These are phyloP conservation scores for Closterium sp. DNA, from an alignment of 139 green algal species.

Conservation along the genomic window DNA sequence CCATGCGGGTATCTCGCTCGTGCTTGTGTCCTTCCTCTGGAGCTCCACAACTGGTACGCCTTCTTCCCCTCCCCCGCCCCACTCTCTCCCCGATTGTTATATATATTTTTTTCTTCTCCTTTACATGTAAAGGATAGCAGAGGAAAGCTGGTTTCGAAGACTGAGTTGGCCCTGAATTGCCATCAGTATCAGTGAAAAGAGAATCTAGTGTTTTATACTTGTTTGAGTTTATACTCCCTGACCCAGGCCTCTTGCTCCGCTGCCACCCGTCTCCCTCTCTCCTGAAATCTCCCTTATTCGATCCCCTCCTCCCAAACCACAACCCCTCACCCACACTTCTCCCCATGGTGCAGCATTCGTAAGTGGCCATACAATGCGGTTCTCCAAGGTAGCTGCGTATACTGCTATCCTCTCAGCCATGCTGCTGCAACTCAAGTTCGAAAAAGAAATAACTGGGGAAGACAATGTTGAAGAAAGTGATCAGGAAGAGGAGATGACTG, in stretches of 20 bases:
- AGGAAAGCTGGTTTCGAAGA: too few relatives aligned
- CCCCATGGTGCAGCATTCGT: background rate
- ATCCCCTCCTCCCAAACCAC: background rate
- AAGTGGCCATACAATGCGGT: background rate
- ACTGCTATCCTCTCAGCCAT: background rate
- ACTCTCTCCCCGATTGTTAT: too few relatives aligned
- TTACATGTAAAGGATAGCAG: too few relatives aligned
- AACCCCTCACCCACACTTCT: background rate
- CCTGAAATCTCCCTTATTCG: too few relatives aligned
- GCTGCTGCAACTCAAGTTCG: background rate
- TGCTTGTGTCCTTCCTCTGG: background rate
- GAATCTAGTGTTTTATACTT: too few relatives aligned
- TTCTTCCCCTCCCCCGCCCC: too few relatives aligned
- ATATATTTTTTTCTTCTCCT: too few relatives aligned
- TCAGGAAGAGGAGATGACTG: background rate
- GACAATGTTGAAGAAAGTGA: background rate
- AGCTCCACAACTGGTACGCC: conserved; percentile 1
- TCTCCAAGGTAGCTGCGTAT: background rate
- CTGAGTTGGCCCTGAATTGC: too few relatives aligned
- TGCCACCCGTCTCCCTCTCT: too few relatives aligned
- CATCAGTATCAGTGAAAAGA: too few relatives aligned
- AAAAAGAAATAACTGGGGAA: background rate
- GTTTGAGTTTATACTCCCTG: too few relatives aligned
- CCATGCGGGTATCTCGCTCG: background rate
- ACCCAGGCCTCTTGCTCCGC: too few relatives aligned